Conservation (phyloP, 2,329 filamentous ascomycete species). For the Cercospora berteroae region DNA sequence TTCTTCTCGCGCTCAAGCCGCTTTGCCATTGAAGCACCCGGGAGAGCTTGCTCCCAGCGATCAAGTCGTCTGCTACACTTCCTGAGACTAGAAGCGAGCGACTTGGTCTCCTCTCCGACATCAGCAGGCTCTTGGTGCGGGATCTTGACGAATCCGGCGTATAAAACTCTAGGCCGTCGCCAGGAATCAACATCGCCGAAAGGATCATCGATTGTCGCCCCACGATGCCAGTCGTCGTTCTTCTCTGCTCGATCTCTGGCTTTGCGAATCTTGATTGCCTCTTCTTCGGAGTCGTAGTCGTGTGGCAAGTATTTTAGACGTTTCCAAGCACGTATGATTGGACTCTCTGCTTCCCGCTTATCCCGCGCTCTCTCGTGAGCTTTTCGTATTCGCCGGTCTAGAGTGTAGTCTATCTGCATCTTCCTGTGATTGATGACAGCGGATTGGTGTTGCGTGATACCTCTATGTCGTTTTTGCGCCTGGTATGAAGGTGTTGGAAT, state of each 20-base stretch:
- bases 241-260: conserved; percentile 37
- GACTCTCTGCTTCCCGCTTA: conserved; percentile 61
- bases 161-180: conserved; percentile 27
- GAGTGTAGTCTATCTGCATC: conserved; percentile 76
- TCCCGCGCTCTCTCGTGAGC: conserved; percentile 64
- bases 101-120: conserved; percentile 70
- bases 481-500: conserved; percentile 38
- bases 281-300: conserved; percentile 50
- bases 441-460: conserved; percentile 76
- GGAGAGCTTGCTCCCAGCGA: conserved; percentile 57
- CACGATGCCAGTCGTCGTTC: conserved; percentile 37
- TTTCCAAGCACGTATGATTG: conserved; percentile 64
- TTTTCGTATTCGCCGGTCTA: conserved; percentile 69
- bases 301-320: conserved; percentile 54
- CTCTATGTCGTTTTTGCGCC: conserved; percentile 59
- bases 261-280: conserved; percentile 32
- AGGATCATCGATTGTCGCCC: conserved; percentile 35
- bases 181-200: conserved; percentile 27
- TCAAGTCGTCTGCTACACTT: conserved; percentile 63
- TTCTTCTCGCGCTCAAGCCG: conserved; percentile 26
- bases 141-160: conserved; percentile 60
- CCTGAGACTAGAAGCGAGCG: conserved; percentile 65
- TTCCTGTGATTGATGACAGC: conserved; percentile 76
- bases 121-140: conserved; percentile 62
- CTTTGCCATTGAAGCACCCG: conserved; percentile 30